phyloP scores from a whole-genome alignment of 179 eudicot genomes.

The Patellifolia procumbens region DNA sequence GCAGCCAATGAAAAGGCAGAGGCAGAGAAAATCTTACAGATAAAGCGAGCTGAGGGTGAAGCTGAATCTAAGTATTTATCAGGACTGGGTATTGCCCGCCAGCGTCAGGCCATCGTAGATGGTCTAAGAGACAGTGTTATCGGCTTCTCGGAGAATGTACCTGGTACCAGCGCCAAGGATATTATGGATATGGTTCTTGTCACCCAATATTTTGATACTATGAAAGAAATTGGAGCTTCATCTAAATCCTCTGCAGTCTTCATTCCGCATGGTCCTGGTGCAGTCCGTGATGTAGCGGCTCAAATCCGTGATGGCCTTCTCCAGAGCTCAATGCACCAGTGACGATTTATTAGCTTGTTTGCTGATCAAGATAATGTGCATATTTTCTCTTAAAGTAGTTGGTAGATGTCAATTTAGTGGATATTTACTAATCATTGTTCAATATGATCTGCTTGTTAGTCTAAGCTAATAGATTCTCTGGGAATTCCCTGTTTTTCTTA shows the following conservation, averaged over 20 bases:
- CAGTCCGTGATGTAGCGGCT: constrained; percentile 36
- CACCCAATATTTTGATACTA: constrained; percentile 41
- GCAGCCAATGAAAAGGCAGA: constrained; percentile 41
- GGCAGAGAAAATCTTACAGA: constrained; percentile 39
- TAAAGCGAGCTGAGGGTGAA: constrained; percentile 37
- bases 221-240: constrained; percentile 36
- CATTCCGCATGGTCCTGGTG: constrained; percentile 43
- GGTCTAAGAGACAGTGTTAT: constrained; percentile 41
- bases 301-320: constrained; percentile 40
- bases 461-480: too few relatives aligned
- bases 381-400: too few relatives aligned
- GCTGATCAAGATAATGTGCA: too few relatives aligned
- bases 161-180: constrained; percentile 38
- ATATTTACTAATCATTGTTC: too few relatives aligned
- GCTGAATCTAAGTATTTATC: constrained; percentile 40
- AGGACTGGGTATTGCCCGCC: constrained; percentile 40
- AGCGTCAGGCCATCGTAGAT: constrained; percentile 38
- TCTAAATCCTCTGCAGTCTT: constrained; percentile 38
- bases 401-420: too few relatives aligned
- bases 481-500: too few relatives aligned
- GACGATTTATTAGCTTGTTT: too few relatives aligned
- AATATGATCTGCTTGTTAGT: too few relatives aligned
- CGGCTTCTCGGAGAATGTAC: constrained; percentile 33
- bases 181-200: constrained; percentile 43
- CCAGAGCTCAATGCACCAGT: too few relatives aligned